phyloP scores from a whole-genome alignment of 169 alveolate genomes.

The Cytauxzoon felis region DNA sequence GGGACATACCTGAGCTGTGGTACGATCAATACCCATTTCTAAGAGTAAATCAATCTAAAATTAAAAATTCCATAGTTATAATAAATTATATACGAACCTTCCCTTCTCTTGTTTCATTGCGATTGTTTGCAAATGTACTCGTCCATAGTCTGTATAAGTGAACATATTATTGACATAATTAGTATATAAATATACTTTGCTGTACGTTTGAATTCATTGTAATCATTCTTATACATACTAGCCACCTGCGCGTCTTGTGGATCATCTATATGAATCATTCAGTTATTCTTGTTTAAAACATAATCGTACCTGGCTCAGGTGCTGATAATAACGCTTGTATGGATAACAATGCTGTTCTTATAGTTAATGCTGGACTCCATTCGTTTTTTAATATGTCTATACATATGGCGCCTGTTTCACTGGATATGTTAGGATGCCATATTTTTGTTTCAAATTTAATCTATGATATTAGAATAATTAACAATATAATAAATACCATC shows the following conservation, averaged over 20 bases:
- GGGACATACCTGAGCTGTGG: constrained; percentile 65
- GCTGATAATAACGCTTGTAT: constrained; percentile 84
- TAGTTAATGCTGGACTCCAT: constrained; percentile 97
- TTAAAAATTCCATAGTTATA: background rate
- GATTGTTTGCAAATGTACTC: constrained; percentile 68
- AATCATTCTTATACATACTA: constrained; percentile 76
- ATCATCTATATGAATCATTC: constrained; percentile 61
- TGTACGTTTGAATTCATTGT: constrained; percentile 68
- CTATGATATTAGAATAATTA: constrained; percentile 43
- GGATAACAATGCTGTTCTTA: constrained; percentile 88
- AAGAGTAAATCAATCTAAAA: constrained; percentile 62
- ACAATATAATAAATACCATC: constrained; percentile 56
- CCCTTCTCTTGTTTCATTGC: constrained; percentile 46
- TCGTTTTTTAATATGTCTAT: constrained; percentile 91
- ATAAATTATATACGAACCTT: constrained; percentile 1
- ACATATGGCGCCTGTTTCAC: constrained; percentile 94
- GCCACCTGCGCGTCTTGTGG: constrained; percentile 90
- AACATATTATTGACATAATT: background rate
- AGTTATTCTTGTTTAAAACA: background rate
- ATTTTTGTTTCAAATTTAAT: constrained; percentile 91
- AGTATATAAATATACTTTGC: constrained; percentile 65
- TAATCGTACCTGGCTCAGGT: constrained; percentile 76
- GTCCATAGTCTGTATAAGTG: constrained; percentile 69
- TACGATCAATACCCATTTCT: constrained; percentile 77
- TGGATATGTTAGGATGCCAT: constrained; percentile 95